Evolutionary conservation across 352 stramenopile species (phyloP).

Genomic region (Plasmopara muralis): DNA sequence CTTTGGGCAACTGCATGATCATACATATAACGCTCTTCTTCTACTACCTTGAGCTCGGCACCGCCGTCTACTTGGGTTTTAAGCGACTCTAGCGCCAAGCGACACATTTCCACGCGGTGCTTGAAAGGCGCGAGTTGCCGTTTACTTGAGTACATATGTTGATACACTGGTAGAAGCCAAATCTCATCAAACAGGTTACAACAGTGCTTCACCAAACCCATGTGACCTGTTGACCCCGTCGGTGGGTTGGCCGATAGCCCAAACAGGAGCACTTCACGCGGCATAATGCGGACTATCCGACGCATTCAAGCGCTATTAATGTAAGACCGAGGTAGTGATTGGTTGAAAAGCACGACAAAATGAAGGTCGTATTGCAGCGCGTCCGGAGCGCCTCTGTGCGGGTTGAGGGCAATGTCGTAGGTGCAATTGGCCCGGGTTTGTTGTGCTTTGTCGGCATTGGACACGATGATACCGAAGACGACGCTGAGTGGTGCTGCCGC

Average conservation of each 20-base stretch:
- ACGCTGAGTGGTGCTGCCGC: constrained; percentile 78
- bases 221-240: constrained; percentile 61
- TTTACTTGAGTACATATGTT: constrained; percentile 85
- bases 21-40: constrained; percentile 67
- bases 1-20: constrained; percentile 26
- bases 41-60: constrained; percentile 41
- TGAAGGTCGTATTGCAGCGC: constrained; percentile 78
- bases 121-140: constrained; percentile 63
- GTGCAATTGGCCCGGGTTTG: constrained; percentile 65
- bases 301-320: constrained; percentile 4
- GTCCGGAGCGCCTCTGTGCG: constrained; percentile 73
- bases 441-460: constrained; percentile 78
- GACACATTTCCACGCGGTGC: constrained; percentile 68
- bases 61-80: constrained; percentile 2
- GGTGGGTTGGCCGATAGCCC: constrained; percentile 83
- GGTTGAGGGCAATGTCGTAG: constrained; percentile 69
- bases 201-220: constrained; percentile 69
- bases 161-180: constrained; percentile 86
- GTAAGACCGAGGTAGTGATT: constrained; percentile 2
- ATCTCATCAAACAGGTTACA: constrained; percentile 70
- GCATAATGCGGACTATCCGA: not conserved
- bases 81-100: constrained; percentile 44
- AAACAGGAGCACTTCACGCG: constrained; percentile 66
- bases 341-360: constrained; percentile 23
- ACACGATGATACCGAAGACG: constrained; percentile 66